These are phyloP conservation scores for Amanita rimosa DNA, from an alignment of 768 basidiomycete species.

Conservation along the genomic window DNA sequence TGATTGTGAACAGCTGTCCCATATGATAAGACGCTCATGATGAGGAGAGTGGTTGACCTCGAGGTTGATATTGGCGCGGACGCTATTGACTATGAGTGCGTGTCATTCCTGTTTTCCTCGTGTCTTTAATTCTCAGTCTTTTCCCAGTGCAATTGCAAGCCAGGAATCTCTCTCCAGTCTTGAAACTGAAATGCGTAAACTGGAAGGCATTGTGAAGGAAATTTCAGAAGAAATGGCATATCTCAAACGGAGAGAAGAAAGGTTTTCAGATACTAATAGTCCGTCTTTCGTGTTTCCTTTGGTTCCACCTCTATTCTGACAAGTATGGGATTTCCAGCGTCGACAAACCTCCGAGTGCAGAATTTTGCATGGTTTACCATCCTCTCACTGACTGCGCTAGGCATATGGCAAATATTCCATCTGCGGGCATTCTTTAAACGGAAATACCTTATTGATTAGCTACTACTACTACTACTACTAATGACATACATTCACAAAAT, in stretches of 20 bases:
- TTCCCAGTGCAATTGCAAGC: constrained; percentile 86
- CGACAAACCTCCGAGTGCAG: constrained; percentile 85
- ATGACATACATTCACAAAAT: neutral
- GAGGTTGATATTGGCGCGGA: constrained; percentile 98
- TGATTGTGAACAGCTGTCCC: constrained; percentile 27
- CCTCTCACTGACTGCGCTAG: constrained; percentile 63
- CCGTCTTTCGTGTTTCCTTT: constrained; percentile 18
- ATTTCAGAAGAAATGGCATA: constrained; percentile 90
- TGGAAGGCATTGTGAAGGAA: constrained; percentile 92
- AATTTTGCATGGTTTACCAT: constrained; percentile 90
- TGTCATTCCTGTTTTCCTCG: constrained; percentile 5
- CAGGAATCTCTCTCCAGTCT: constrained; percentile 93
- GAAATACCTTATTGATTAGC: constrained; percentile 84
- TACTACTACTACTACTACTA: constrained; percentile 6
- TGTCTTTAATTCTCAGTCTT: neutral
- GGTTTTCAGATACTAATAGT: constrained; percentile 87
- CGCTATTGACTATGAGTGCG: constrained; percentile 97
- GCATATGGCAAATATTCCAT: constrained; percentile 93
- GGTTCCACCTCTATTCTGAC: neutral
- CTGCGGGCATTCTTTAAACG: constrained; percentile 92
- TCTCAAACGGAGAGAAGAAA: constrained; percentile 81
- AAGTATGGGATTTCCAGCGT: constrained; percentile 40
- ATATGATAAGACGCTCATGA: constrained; percentile 32
- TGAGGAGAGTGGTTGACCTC: constrained; percentile 70
- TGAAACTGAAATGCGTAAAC: constrained; percentile 97